These are phyloP conservation scores for Pachysolen tannophilus DNA, from an alignment of 805 yeast genomes.

Conservation along the genomic window DNA sequence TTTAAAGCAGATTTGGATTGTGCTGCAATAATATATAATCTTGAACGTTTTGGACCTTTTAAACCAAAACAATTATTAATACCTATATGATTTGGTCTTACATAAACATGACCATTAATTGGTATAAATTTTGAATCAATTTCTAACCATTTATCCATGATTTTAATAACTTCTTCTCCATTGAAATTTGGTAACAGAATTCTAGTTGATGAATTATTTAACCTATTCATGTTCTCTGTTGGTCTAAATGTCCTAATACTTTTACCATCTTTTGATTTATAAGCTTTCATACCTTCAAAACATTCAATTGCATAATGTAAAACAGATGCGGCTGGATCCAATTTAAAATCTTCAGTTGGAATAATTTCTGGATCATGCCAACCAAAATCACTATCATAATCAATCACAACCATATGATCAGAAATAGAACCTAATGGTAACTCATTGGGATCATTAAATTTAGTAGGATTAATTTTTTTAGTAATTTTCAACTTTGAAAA, in stretches of 20 bases:
- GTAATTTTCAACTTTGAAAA: conserved; percentile 4
- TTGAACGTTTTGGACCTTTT: conserved; percentile 33
- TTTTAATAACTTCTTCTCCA: conserved; percentile 33
- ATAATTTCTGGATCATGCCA: conserved; percentile 36
- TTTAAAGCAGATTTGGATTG: conserved; percentile 29
- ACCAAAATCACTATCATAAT: conserved; percentile 33
- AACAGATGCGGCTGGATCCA: conserved; percentile 35
- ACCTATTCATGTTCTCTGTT: conserved; percentile 38
- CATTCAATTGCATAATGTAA: conserved; percentile 38
- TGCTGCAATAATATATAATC: conserved; percentile 34
- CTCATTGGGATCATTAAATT: neutral
- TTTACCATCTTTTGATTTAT: conserved; percentile 25
- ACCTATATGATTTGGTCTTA: conserved; percentile 45
- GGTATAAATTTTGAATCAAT: conserved; percentile 38
- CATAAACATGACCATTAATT: conserved; percentile 35
- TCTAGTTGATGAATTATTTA: conserved; percentile 41
- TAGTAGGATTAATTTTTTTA: neutral
- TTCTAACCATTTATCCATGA: conserved; percentile 32
- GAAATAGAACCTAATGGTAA: conserved; percentile 21
- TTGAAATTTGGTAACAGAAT: conserved; percentile 40
- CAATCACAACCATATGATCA: conserved; percentile 38
- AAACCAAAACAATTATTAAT: conserved; percentile 41
- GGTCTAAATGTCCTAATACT: conserved; percentile 29
- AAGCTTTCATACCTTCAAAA: conserved; percentile 42
- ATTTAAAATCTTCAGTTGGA: conserved; percentile 31